Evolutionary conservation across 169 alveolate genomes (phyloP).

Genomic region (Cryptosporidium bovis): DNA sequence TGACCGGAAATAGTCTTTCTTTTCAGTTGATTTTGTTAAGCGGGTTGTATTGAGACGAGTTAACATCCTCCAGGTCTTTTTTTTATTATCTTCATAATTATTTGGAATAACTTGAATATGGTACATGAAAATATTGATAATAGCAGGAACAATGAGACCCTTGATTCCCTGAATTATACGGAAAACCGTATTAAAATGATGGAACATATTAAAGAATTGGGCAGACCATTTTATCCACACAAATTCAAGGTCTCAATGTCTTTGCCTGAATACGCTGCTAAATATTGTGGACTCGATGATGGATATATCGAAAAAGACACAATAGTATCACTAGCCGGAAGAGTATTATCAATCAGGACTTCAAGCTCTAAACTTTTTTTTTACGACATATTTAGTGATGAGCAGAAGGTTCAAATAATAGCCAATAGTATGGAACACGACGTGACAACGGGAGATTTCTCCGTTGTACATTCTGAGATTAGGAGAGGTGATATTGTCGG

Average conservation of each 20-base stretch:
- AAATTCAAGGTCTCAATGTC: constrained; percentile 88
- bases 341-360: constrained; percentile 90
- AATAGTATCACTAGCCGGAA: constrained; percentile 89
- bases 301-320: constrained; percentile 89
- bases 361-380: constrained; percentile 90
- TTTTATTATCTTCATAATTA: background rate
- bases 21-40: background rate
- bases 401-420: constrained; percentile 87
- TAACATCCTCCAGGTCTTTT: background rate
- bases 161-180: constrained; percentile 26
- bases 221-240: constrained; percentile 84
- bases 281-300: constrained; percentile 85
- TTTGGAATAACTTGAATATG: background rate
- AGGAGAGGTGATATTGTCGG: constrained; percentile 93
- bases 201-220: constrained; percentile 16
- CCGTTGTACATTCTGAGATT: constrained; percentile 79
- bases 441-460: constrained; percentile 80
- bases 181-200: constrained; percentile 50
- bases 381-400: constrained; percentile 91
- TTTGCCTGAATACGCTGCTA: constrained; percentile 87
- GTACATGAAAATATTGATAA: background rate
- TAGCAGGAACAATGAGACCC: background rate
- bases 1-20: no score
- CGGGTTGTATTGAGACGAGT: constrained; percentile 34
- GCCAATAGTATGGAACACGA: constrained; percentile 86